A percentile compares a stretch with the other conserved stretches of the same genome.
These are phyloP conservation scores for Rickenella mellea DNA, from an alignment of 768 basidiomycete species.

Conservation along the genomic window DNA sequence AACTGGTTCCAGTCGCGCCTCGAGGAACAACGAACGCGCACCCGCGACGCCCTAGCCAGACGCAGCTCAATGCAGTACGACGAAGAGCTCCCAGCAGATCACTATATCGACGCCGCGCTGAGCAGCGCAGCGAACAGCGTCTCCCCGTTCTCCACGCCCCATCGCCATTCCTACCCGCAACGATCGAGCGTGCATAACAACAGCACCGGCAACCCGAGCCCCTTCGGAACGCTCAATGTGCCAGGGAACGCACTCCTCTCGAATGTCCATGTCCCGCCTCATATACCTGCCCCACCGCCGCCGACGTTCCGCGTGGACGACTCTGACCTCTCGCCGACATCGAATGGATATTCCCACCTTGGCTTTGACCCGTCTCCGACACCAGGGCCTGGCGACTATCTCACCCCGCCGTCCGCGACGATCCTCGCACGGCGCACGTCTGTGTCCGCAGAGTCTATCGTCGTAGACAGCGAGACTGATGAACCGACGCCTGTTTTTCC, in stretches of 20 bases:
- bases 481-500: conserved; percentile 65
- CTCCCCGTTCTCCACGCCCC: conserved; percentile 42
- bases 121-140: conserved; percentile 28
- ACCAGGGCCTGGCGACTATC: conserved; percentile 48
- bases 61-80: conserved; percentile 39
- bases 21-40: conserved; percentile 73
- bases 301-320: conserved; percentile 54
- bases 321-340: conserved; percentile 52
- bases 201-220: conserved; percentile 40
- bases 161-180: conserved; percentile 47
- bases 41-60: conserved; percentile 53
- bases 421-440: conserved; percentile 88
- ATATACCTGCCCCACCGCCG: too few relatives aligned
- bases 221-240: conserved; percentile 73
- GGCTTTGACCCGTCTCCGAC: conserved; percentile 11
- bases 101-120: conserved; percentile 46
- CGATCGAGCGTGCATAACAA: too few relatives aligned
- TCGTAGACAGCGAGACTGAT: conserved; percentile 58
- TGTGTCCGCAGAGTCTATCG: conserved; percentile 92
- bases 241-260: conserved; percentile 71
- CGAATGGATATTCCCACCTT: conserved; percentile 30
- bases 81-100: conserved; percentile 41
- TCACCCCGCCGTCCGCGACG: conserved; percentile 66
- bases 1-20: conserved; percentile 90
- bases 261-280: conserved; percentile 16